Base-by-base conservation (phyloP, 176 grass and related monocot genomes). In the Zoysia pacifica region DNA sequence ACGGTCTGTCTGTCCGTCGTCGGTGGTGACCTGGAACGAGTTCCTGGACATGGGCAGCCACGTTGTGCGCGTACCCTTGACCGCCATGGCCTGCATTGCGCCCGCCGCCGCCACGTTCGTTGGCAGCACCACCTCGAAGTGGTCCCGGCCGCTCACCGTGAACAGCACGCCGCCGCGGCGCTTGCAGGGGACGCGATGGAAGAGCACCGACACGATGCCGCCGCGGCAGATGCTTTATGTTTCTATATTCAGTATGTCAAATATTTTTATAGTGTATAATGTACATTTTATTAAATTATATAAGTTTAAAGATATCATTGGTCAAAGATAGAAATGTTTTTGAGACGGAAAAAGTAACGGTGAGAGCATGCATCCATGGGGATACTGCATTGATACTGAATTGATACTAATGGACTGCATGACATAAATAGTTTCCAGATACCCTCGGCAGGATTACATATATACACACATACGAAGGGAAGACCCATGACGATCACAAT, bases 1-100 rank as follows among this genome's bases (percentile, higher is more conserved):
- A 88, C 44, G 55, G 28, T 28, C 28, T 28, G 74, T 67, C 80
- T 83, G 73, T 0, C n/a, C 55, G 12, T 76, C 73, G 4, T 76
- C 55, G 11, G 73, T 35, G 42, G 73, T 76, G 42, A 76, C 73
- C n/a, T 55, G 2, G 42, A 76, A 76, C 54, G 55, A 76, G 72
- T 93, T 97, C 51, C 85, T 71, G 0, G 82, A 90, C 93, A 97
- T 90, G 20, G 85, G 5, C 79, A 82, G 37, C 85, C 85, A 87
- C 7, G 71, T 28, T 28, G 28, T 28, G 8, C 63, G 42, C 41
- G 62, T 11, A 11, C 85, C 79, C 10, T 62, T 70, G 19, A 87
- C 65, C 37, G 49, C 73, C 64, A 77, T 75, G 38, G 85, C 69
- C 0, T 14, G 72, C 41, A 87, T 48, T 16, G 80, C 70, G 20